Evolutionary conservation across 768 basidiomycete species (phyloP), one percentile per base, ranked within the genome.

Genomic region (Rubroboletus satanas): DNA sequence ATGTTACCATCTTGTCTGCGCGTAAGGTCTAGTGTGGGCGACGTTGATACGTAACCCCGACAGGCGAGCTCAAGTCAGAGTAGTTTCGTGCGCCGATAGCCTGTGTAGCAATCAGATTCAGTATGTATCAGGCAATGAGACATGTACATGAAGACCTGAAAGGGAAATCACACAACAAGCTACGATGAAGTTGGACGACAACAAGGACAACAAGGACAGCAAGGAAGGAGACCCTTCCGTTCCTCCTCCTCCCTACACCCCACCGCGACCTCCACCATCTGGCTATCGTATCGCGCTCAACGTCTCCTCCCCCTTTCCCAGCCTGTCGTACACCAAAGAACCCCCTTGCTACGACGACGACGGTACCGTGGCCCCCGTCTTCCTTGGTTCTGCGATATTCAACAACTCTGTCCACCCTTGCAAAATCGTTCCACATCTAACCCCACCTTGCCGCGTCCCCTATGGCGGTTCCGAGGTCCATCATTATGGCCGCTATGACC

Each of bases 351-450:
- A 69, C 36, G 88, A 93, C 63, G 67, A 73, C 1, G 82, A 87
- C 62, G 81, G 82, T 2, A 55, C 60, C 26, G 4, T 10, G 26
- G 78, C 79, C 2, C 84, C 85, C 6, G 66, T 91, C 55, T 93
- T 77, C 72, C 60, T 93, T 32, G 90, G 89, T 14, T 88, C 87
- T 5, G 90, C 88, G 11, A 71, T 91, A 44, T 75, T 90, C 65
- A 75, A 59, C 52, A 72, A 75, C 56, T 82, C 84, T 0, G 87
- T 91, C 3, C 90, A 93, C 55, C 90, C 90, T 4, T 92, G 90
- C 80, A 93, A 93, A 75, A 81, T 92, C 61, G 82, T 75, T 1
- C 82, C 84, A 10, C 68, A 77, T 58, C 79, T 88, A n/a, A 63
- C n/a, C 64, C 78, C 59, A 59, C 74, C 69, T 55, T 81, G 69